A percentile compares a stretch with the other conserved stretches of the same genome.
Evolutionary conservation across 1,139 yeast genomes (phyloP).

Genomic region (Maudiozyma humilis): DNA sequence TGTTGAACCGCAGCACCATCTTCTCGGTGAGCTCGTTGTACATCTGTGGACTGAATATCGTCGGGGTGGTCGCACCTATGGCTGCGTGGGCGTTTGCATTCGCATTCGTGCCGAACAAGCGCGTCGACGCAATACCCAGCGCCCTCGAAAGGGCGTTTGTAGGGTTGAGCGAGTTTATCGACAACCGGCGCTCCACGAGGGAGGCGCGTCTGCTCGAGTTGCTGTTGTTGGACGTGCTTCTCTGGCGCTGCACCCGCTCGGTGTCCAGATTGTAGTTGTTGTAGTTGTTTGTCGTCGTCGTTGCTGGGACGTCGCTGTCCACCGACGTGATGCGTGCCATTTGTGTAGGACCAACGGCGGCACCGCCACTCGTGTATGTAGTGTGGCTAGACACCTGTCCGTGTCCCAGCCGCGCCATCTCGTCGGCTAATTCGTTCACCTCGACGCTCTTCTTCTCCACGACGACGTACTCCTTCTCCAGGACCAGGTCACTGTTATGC

Average conservation of each 20-base stretch:
- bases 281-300: background rate
- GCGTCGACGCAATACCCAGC: slow-evolving; percentile 75
- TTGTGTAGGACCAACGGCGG: no score
- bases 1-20: slow-evolving; percentile 29
- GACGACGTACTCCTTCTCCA: slow-evolving; percentile 84
- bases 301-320: background rate
- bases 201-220: slow-evolving; percentile 33
- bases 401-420: slow-evolving; percentile 44
- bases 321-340: background rate
- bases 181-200: slow-evolving; percentile 48
- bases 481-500: slow-evolving; percentile 11
- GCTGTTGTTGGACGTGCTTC: slow-evolving; percentile 23
- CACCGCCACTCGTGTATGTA: no score
- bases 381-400: no score
- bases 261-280: no score
- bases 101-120: slow-evolving; percentile 55
- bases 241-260: background rate
- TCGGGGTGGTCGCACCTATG: slow-evolving; percentile 18
- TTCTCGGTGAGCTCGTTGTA: slow-evolving; percentile 31
- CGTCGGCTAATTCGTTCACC: slow-evolving; percentile 91
- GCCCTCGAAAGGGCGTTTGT: slow-evolving; percentile 86
- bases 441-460: slow-evolving; percentile 92
- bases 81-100: slow-evolving; percentile 19
- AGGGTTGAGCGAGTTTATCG: slow-evolving; percentile 66
- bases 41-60: slow-evolving; percentile 23